phyloP scores from a whole-genome alignment of 352 stramenopile species.

The Globisporangium cederbergense region DNA sequence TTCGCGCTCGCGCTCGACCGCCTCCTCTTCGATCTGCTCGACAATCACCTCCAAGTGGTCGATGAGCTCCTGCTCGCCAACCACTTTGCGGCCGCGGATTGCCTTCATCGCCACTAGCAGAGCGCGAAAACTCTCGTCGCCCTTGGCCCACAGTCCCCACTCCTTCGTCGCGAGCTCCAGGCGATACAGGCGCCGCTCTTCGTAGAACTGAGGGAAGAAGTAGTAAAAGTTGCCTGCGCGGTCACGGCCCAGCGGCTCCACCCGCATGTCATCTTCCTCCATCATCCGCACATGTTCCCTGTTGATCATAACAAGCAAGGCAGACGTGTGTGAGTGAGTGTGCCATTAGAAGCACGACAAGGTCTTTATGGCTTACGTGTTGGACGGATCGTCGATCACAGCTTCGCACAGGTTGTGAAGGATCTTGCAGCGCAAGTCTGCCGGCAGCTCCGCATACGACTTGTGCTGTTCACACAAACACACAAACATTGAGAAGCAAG shows the following conservation, averaged over 20 bases:
- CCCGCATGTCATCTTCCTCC: constrained; percentile 81
- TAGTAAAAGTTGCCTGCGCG: constrained; percentile 74
- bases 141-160: constrained; percentile 80
- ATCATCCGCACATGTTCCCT: constrained; percentile 85
- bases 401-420: constrained; percentile 80
- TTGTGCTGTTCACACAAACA: constrained; percentile 42
- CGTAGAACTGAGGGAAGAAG: constrained; percentile 87
- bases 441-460: constrained; percentile 67
- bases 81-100: constrained; percentile 61
- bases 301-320: not conserved
- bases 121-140: constrained; percentile 50
- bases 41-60: constrained; percentile 79
- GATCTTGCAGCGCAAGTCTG: constrained; percentile 76
- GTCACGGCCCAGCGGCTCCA: constrained; percentile 72
- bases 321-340: not conserved
- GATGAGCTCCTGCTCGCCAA: constrained; percentile 70
- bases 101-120: constrained; percentile 58
- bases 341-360: not conserved
- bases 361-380: constrained; percentile 41
- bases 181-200: constrained; percentile 77
- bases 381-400: constrained; percentile 70
- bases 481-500: not conserved
- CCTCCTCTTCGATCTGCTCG: constrained; percentile 75
- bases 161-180: constrained; percentile 38
- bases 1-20: constrained; percentile 40